Evolutionary conservation across 78 protist species (phyloP), one percentile per base, ranked within the genome.

Genomic region (Dictyostelium purpureum): DNA sequence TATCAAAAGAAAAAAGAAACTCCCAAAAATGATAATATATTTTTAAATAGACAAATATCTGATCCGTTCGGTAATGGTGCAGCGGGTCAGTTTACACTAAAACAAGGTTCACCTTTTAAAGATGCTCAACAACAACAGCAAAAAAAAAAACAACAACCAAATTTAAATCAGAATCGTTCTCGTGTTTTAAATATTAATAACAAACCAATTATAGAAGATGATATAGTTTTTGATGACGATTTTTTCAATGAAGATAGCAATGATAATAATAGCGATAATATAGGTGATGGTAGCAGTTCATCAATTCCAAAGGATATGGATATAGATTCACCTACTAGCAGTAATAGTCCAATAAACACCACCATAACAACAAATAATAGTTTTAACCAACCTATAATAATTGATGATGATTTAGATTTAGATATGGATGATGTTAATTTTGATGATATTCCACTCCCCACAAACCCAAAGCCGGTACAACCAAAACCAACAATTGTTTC

Each of bases 1-100:
- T 47, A 47, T 47, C 7, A 3, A 0, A 47, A 47, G 12, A 47
- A 47, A 14, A 47, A 47, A 14, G 31, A 61, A 14, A 28, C 24
- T 2, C 69, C 69, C 24, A 33, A 26, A 14, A 26, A 61, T 2
- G 40, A 28, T 28, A 61, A 61, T 12, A 35, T 40, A 26, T 61
- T 28, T 28, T 7, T 28, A 4, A 31, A 19, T 6, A 28, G 14
- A 2, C 42, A 61, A 70, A n/a, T 49, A 24, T n/a, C 57, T 3
- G 14, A 70, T 42, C 77, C 77, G 43, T 70, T 70, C 24, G 77
- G 77, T 1, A 70, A 70, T 70, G 77, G 77, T 42, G 56, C 28
- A 0, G 37, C 24, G 2, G 19, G 42, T 26, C 49, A 69, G 12
- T 10, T 7, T 4, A 18, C 21, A 21, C 24, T 38, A 21, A 42